Percentiles rank a stretch among this genome's conserved stretches.
Evolutionary conservation across 768 basidiomycete species (phyloP).

Genomic region (Lactarius hatsudake): DNA sequence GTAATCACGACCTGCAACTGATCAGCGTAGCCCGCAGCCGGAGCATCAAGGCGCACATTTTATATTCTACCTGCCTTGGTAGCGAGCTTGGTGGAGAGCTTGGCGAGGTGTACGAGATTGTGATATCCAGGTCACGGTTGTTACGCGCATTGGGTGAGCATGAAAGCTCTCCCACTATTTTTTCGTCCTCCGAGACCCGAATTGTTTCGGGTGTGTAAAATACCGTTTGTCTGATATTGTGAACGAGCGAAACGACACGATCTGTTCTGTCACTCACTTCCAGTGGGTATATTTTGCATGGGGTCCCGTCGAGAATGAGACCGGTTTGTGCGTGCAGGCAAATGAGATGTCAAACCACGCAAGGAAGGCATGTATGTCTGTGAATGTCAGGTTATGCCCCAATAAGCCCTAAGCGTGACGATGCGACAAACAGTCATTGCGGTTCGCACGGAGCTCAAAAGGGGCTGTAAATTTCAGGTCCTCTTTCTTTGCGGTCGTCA

Average conservation of each 20-base stretch:
- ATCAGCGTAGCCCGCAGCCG: slow-evolving; percentile 51
- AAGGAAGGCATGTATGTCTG: slow-evolving; percentile 96
- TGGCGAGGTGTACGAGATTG: slow-evolving; percentile 56
- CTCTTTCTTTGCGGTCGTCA: slow-evolving; percentile 91
- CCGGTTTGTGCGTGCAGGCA: slow-evolving; percentile 92
- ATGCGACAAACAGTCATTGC: slow-evolving; percentile 79
- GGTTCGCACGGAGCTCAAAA: slow-evolving; percentile 76
- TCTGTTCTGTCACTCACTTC: slow-evolving; percentile 61
- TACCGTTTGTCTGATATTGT: slow-evolving; percentile 77
- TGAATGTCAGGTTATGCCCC: slow-evolving; percentile 14
- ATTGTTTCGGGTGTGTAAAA: slow-evolving; percentile 90
- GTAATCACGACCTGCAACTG: slow-evolving; percentile 69
- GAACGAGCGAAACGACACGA: slow-evolving; percentile 5
- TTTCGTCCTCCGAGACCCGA: slow-evolving; percentile 66
- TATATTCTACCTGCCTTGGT: slow-evolving; percentile 56
- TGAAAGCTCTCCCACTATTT: slow-evolving; percentile 64
- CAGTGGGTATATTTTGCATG: slow-evolving; percentile 96
- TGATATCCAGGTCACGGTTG: slow-evolving; percentile 93
- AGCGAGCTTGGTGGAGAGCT: slow-evolving; percentile 31
- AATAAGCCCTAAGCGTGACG: background rate
- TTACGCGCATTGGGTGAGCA: slow-evolving; percentile 92
- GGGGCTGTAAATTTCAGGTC: slow-evolving; percentile 83
- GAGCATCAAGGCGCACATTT: slow-evolving; percentile 69
- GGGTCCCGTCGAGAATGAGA: slow-evolving; percentile 95
- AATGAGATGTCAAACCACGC: slow-evolving; percentile 99